Evolutionary conservation across 495 filamentous ascomycete genomes (phyloP), one percentile per base, ranked within the genome.

Genomic region (Stereocaulon alpinum): DNA sequence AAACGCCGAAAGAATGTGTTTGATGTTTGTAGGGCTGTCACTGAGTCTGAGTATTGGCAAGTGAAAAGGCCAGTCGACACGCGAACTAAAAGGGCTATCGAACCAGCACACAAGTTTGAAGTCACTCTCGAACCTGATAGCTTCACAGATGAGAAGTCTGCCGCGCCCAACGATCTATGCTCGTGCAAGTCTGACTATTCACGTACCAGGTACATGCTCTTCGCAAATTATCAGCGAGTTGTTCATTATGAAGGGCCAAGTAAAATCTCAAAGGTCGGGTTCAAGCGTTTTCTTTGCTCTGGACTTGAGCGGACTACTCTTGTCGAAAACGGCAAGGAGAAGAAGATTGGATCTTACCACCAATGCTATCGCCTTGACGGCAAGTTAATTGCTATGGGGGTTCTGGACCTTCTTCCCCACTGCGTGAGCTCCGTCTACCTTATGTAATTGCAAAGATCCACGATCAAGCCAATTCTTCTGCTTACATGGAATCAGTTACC

Each of bases 371-470:
- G 93, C 32, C 74, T 98, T 27, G 91, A 96, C 70, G 93, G 91
- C 18, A 79, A 84, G 55, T 79, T 98, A 40, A 83, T 97, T 40
- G 93, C 93, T 17, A 80, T 98, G 56, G 87, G 86, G 2, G 90
- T 97, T 11, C 73, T 98, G 37, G 93, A 98, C 69, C 72, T 97
- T 10, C 77, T 96, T 30, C 93, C 92, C 0, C 76, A 87, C 57
- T 85, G 83, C 59, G 89, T 98, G 34, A 96, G 91, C 72, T 89
- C 87, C 20, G 93, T 97, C 40, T 98, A 98, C 70, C 88, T 96
- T 67, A 81, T 96, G 73, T 93, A 66, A 70, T 64, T 34, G 15
- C 17, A 12, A 34, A 14, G 51, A 29, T 5, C 17, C 3, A 20
- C 17, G 3, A 27, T 24, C 43, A 9, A 4, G 17, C 12, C 7